These are phyloP conservation scores for Pyricularia pennisetigena DNA, from an alignment of 2,329 filamentous ascomycete species.

Conservation along the genomic window DNA sequence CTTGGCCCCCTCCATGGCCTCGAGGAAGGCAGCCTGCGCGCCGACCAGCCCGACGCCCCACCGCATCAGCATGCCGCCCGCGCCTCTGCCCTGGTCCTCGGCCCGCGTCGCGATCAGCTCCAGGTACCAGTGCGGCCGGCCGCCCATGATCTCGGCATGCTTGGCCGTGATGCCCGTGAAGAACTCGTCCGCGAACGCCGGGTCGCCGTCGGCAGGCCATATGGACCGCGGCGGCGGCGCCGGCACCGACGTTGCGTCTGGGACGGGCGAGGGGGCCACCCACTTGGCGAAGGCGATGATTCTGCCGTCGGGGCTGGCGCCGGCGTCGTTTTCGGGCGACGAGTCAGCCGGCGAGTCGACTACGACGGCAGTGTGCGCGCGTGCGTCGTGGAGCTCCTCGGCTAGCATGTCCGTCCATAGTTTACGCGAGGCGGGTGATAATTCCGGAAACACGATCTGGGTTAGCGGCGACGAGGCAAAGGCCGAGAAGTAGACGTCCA, in stretches of 20 bases:
- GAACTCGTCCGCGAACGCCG: constrained; percentile 25
- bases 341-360: constrained; percentile 16
- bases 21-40: constrained; percentile 18
- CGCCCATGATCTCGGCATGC: constrained; percentile 26
- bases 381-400: constrained; percentile 28
- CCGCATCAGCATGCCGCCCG: constrained; percentile 29
- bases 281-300: constrained; percentile 39
- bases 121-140: constrained; percentile 36
- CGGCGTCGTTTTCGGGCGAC: neutral
- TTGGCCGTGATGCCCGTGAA: constrained; percentile 25
- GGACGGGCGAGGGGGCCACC: constrained; percentile 20
- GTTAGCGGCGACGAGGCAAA: constrained; percentile 29
- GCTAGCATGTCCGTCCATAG: constrained; percentile 25
- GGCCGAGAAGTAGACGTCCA: constrained; percentile 32
- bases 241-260: constrained; percentile 1
- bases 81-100: constrained; percentile 34
- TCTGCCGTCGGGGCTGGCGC: constrained; percentile 6
- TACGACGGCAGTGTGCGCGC: constrained; percentile 28
- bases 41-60: constrained; percentile 39
- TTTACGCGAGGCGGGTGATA: constrained; percentile 12
- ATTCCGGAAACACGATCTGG: constrained; percentile 24
- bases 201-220: constrained; percentile 30
- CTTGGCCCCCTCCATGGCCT: neutral
- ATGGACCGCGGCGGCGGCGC: constrained; percentile 16
- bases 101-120: constrained; percentile 34